Conservation (phyloP, 495 filamentous ascomycete genomes). For the Xylaria grammica region DNA sequence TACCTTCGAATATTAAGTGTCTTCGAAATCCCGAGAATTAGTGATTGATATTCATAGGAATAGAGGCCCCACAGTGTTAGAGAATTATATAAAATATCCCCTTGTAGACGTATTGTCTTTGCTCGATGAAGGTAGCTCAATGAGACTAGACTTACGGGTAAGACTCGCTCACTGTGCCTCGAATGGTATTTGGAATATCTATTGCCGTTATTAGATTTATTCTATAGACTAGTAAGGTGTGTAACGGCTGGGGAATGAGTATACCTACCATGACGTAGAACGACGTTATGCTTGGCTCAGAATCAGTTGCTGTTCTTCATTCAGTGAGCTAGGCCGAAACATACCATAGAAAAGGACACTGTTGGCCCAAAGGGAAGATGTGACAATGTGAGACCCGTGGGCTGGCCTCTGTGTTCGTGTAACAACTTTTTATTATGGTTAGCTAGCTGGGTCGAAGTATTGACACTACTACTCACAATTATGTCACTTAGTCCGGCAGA, state of each 20-base stretch:
- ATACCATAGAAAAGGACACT: constrained; percentile 75
- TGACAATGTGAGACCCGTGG: constrained; percentile 82
- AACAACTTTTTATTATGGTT: constrained; percentile 8
- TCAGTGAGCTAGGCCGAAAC: background rate
- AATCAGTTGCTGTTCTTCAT: background rate
- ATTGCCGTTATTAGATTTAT: too few species aligned
- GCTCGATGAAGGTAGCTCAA: background rate
- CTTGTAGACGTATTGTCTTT: too few species aligned
- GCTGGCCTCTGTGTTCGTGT: constrained; percentile 41
- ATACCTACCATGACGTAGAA: constrained; percentile 88
- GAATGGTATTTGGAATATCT: constrained; percentile 85
- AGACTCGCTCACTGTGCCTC: constrained; percentile 90
- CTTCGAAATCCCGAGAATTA: background rate
- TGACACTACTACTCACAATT: constrained; percentile 62
- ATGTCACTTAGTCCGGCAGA: constrained; percentile 81
- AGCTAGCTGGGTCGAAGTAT: background rate
- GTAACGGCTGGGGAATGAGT: too few species aligned
- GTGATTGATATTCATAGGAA: background rate
- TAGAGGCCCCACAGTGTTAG: too few species aligned
- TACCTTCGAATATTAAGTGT: constrained; percentile 88
- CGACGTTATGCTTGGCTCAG: constrained; percentile 73
- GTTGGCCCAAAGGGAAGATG: constrained; percentile 96
- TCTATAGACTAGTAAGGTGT: too few species aligned
- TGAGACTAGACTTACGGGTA: constrained; percentile 61
- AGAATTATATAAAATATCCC: too few species aligned